These are phyloP conservation scores for Globisporangium camurandrum DNA, from an alignment of 352 stramenopile species.

Conservation along the genomic window DNA sequence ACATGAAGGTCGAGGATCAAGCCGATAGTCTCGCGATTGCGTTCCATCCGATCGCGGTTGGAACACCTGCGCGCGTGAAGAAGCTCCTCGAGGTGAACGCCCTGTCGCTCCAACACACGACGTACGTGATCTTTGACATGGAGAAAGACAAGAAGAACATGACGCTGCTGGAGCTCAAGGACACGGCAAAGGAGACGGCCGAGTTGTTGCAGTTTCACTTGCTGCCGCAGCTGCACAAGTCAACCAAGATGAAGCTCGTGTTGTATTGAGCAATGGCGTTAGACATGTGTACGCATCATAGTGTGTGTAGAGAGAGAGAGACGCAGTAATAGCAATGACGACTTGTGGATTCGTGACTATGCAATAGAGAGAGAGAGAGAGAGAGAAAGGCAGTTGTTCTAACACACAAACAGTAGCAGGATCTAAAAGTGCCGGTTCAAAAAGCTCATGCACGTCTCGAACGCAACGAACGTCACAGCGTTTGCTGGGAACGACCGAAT, in stretches of 20 bases:
- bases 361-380: background rate
- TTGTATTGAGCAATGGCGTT: constrained; percentile 73
- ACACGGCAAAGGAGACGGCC: constrained; percentile 74
- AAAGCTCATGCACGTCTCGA: constrained; percentile 74
- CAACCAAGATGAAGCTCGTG: constrained; percentile 62
- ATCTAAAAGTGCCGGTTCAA: constrained; percentile 64
- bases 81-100: constrained; percentile 70
- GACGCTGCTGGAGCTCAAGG: constrained; percentile 78
- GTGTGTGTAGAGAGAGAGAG: too few relatives aligned
- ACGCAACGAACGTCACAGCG: constrained; percentile 81
- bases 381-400: background rate
- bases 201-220: constrained; percentile 76
- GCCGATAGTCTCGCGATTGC: constrained; percentile 62
- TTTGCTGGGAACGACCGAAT: constrained; percentile 74
- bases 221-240: constrained; percentile 48
- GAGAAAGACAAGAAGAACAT: constrained; percentile 84
- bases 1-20: constrained; percentile 90
- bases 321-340: background rate
- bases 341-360: too few relatives aligned
- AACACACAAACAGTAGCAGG: background rate
- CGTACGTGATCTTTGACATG: constrained; percentile 80
- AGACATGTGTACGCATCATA: too few relatives aligned
- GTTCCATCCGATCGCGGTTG: constrained; percentile 75
- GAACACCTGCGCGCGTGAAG: constrained; percentile 70
- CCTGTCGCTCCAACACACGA: constrained; percentile 73